These are phyloP conservation scores for Millerago galiae DNA, from an alignment of 805 yeast genomes.

Conservation along the genomic window DNA sequence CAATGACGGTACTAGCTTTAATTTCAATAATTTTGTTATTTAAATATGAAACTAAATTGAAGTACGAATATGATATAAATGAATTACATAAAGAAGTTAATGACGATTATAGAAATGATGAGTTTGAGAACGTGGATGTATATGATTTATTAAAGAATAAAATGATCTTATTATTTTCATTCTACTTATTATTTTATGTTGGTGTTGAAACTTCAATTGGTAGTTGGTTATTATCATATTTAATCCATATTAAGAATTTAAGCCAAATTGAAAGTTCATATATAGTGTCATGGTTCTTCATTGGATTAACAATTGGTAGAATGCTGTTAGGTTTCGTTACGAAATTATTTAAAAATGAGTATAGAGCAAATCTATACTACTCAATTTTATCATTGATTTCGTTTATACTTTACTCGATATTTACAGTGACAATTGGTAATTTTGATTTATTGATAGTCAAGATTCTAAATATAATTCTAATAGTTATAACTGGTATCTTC, in stretches of 20 bases:
- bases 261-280: constrained; percentile 45
- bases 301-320: constrained; percentile 63
- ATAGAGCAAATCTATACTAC: constrained; percentile 29
- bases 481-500: constrained; percentile 46
- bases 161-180: constrained; percentile 41
- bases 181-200: constrained; percentile 53
- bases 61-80: constrained; percentile 21
- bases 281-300: constrained; percentile 67
- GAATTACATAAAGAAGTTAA: constrained; percentile 8
- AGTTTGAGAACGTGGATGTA: constrained; percentile 2
- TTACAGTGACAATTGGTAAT: constrained; percentile 13
- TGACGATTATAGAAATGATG: constrained; percentile 12
- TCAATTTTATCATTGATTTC: constrained; percentile 29
- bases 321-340: constrained; percentile 51
- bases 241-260: constrained; percentile 48
- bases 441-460: background rate
- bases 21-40: constrained; percentile 36
- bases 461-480: constrained; percentile 7
- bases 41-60: constrained; percentile 33
- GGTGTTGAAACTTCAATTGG: constrained; percentile 68
- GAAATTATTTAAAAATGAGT: constrained; percentile 39
- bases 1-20: constrained; percentile 27
- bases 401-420: constrained; percentile 15
- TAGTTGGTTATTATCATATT: constrained; percentile 64
- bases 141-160: constrained; percentile 23